Base-by-base conservation (phyloP, 345 rosid genomes). In the Lepidium aucheri region DNA sequence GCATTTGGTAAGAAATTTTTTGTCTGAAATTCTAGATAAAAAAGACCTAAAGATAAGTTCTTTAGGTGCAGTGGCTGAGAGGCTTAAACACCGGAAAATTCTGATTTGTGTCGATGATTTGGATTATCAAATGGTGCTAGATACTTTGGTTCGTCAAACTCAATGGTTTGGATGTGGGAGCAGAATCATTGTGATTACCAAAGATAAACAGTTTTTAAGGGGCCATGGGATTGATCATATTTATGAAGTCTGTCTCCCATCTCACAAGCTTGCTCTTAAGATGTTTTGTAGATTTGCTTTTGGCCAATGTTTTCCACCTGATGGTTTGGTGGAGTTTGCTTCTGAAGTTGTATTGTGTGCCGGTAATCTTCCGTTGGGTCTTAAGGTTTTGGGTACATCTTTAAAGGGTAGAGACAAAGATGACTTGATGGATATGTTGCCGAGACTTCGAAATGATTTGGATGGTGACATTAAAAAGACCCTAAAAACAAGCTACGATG, bases 41-140 rank as follows among this genome's bases (percentile, higher is more conserved):
- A 3, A 1, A 1, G 7, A 7, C 20, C 68, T 85, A 32, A 70
- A 55, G 54, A 11, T 35, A 30, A 3, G 30, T 41, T 30, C n/a
- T 13, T 1, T 62, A 28, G 40, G 58, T 9, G 57, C 33, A 15
- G 0, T 36, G 1, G 39, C 0, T 4, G 15, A 9, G 10, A 22
- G 49, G 20, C 9, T 66, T 16, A n/a, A 8, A 2, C 76, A 65
- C 4, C 56, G 22, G 16, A 68, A 17, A 15, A 78, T 73, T 53
- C 52, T 82, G 3, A 38, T 82, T 2, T 72, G 81, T 30, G 52
- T 85, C 1, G 89, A 88, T 47, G 87, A 88, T 65, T 79, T 85
- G 11, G 79, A 77, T 16, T 46, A 84, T 35, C 20, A 36, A 9
- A 35, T 8, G 8, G 80, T 82, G 46, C 60, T 85, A 20, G 12